These are phyloP conservation scores for Lactarius indigo DNA, from an alignment of 768 basidiomycete species.

Conservation along the genomic window DNA sequence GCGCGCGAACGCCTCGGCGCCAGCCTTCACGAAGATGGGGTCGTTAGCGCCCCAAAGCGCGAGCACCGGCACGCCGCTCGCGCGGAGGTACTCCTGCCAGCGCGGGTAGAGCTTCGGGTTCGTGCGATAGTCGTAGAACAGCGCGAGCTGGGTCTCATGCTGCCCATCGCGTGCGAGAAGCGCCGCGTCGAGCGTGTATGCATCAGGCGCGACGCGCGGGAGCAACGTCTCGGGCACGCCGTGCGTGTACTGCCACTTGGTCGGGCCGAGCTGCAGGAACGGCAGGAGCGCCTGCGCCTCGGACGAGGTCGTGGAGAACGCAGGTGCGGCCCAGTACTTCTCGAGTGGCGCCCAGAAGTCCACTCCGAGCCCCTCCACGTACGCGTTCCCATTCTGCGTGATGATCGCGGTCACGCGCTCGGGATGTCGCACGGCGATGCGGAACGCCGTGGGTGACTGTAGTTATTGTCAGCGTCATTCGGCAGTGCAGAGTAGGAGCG, in stretches of 20 bases:
- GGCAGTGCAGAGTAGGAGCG: background rate
- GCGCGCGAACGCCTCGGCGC: conserved; percentile 43
- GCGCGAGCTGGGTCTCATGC: conserved; percentile 41
- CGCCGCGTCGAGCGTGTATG: conserved; percentile 43
- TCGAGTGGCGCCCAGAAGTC: conserved; percentile 38
- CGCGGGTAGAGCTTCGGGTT: conserved; percentile 44
- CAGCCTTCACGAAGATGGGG: conserved; percentile 39
- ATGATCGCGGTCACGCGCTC: conserved; percentile 43
- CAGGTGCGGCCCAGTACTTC: conserved; percentile 31
- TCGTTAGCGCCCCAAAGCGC: conserved; percentile 51
- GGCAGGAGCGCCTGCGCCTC: conserved; percentile 29
- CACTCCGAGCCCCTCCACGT: conserved; percentile 41
- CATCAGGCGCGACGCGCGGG: conserved; percentile 36
- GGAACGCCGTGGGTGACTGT: conserved; percentile 31
- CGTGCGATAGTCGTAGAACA: conserved; percentile 40
- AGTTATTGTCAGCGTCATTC: background rate
- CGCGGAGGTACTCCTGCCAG: conserved; percentile 43
- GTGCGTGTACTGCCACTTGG: conserved; percentile 38
- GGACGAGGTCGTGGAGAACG: conserved; percentile 24
- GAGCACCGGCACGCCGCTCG: conserved; percentile 40
- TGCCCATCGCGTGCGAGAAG: conserved; percentile 40
- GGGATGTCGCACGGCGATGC: conserved; percentile 38
- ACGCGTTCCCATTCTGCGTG: conserved; percentile 49
- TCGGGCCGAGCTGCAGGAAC: conserved; percentile 32
- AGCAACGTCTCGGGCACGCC: conserved; percentile 35